Conservation (phyloP, 768 basidiomycete species). For the Piloderma croceum region DNA sequence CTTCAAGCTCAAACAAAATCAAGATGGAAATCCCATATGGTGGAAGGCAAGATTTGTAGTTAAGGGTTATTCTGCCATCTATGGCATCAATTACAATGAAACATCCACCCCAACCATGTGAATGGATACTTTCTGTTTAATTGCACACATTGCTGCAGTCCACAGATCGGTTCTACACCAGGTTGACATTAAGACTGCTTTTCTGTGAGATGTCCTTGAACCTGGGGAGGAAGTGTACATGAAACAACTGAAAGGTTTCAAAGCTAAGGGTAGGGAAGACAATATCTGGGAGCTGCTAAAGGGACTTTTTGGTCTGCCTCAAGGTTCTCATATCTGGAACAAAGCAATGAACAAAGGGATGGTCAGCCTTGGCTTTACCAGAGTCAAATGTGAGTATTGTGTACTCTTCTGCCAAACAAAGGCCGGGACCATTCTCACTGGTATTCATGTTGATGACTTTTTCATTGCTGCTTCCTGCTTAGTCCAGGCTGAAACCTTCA, state of each 20-base stretch:
- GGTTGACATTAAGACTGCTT: no score
- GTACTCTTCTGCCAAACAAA: constrained; percentile 7
- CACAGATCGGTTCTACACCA: no score
- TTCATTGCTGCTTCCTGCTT: constrained; percentile 7
- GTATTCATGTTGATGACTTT: constrained; percentile 19
- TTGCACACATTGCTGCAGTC: no score
- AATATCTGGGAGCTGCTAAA: constrained; percentile 21
- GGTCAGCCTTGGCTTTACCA: constrained; percentile 16
- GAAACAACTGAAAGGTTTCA: constrained; percentile 16
- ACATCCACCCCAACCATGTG: no score
- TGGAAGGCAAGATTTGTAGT: no score
- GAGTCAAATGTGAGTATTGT: constrained; percentile 13
- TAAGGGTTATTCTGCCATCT: no score
- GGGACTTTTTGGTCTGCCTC: constrained; percentile 35
- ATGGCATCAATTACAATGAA: no score
- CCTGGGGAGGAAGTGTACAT: constrained; percentile 34
- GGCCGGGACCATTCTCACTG: constrained; percentile 7
- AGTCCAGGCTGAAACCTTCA: constrained; percentile 14
- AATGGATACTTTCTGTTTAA: no score
- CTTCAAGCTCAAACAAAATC: no score
- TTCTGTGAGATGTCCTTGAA: no score
- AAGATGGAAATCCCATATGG: no score
- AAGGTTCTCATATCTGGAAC: constrained; percentile 32
- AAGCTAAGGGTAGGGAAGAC: constrained; percentile 17
- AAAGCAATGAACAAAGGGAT: constrained; percentile 18